Base-by-base conservation (phyloP, 2,329 filamentous ascomycete genomes). In the Colletotrichum paranaense region DNA sequence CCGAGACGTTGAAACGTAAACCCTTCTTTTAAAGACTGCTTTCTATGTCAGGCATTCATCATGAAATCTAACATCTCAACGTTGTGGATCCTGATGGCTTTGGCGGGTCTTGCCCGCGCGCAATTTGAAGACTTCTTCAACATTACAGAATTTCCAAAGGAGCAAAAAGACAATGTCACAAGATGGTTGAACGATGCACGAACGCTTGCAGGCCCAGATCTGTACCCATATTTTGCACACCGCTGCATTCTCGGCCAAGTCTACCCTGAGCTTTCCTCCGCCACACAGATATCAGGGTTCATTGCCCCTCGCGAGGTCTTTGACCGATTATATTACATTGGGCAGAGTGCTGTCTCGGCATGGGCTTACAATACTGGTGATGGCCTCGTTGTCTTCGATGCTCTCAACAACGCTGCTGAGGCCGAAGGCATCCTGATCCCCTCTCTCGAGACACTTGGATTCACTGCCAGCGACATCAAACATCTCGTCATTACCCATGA, bases 291-390 rank as follows among this genome's bases (percentile, higher is more conserved):
- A 16, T 46, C 65, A 1, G 77, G 77, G 1, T 77, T 77, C 42
- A 67, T 79, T 1, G 57, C 69, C 2, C 76, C 77, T 11, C 73
- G 66, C 32, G 59, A 66, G 49, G 62, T 74, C 2, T 79, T 79
- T 53, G 76, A 78, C 56, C 76, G 75, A 1, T 71, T 78, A 53
- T 76, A 76, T 57, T 79, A 77, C 24, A 66, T 78, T 24, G 78
- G 78, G 2, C 71, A 72, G 49, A 76, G 75, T 2, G 73, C 63
- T 12, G 78, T 79, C 28, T 77, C 78, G 3, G 62, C 76, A 5
- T 80, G 78, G 78, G 78, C 77, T 0, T 75, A 78, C 38, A 77
- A 79, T 52, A 80, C 77, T 0, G 78, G 78, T 6, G 78, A 76
- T 3, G 78, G 78, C 0, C 66, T 80, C 7, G 28, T 73, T 8